Conservation (phyloP, 352 stramenopile species). For the Pythium dissimile region DNA sequence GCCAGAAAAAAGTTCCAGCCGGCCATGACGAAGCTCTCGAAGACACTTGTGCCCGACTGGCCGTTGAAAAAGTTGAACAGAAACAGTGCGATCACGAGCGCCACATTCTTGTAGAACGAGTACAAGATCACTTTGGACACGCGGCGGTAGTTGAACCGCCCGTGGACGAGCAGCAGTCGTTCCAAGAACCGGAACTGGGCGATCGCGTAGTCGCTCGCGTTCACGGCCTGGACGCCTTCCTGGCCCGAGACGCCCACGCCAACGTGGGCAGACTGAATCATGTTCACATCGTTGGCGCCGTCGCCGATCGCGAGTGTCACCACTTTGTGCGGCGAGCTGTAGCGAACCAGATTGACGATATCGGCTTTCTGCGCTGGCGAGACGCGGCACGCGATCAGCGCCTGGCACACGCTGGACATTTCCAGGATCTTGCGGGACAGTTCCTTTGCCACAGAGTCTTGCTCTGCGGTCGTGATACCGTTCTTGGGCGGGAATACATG, state of each 20-base stretch:
- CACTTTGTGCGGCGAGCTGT: slow-evolving; percentile 38
- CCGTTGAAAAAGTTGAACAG: slow-evolving; percentile 84
- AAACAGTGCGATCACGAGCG: slow-evolving; percentile 64
- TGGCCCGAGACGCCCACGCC: slow-evolving; percentile 92
- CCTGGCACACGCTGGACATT: slow-evolving; percentile 58
- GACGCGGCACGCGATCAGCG: slow-evolving; percentile 79
- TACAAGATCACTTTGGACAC: slow-evolving; percentile 92
- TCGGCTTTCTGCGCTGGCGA: slow-evolving; percentile 81
- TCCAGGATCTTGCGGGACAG: slow-evolving; percentile 50
- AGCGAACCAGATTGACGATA: slow-evolving; percentile 72
- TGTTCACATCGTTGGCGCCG: slow-evolving; percentile 94
- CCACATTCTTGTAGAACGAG: slow-evolving; percentile 81
- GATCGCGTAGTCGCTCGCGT: slow-evolving; percentile 92
- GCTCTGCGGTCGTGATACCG: slow-evolving; percentile 22
- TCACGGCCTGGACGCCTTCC: slow-evolving; percentile 90
- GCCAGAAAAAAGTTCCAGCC: slow-evolving; percentile 81
- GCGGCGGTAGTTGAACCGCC: slow-evolving; percentile 96
- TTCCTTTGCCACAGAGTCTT: slow-evolving; percentile 37
- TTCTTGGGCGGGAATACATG: slow-evolving; percentile 66
- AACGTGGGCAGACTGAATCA: slow-evolving; percentile 94
- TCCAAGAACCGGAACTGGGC: slow-evolving; percentile 93
- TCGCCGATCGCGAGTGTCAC: slow-evolving; percentile 93
- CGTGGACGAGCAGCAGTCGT: slow-evolving; percentile 95
- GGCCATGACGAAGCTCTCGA: slow-evolving; percentile 81
- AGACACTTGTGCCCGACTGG: slow-evolving; percentile 79